A percentile compares a stretch with the other conserved stretches of the same genome.
Evolutionary conservation across 257 asterid genomes (phyloP).

Genomic region (Solanum paucissectum): DNA sequence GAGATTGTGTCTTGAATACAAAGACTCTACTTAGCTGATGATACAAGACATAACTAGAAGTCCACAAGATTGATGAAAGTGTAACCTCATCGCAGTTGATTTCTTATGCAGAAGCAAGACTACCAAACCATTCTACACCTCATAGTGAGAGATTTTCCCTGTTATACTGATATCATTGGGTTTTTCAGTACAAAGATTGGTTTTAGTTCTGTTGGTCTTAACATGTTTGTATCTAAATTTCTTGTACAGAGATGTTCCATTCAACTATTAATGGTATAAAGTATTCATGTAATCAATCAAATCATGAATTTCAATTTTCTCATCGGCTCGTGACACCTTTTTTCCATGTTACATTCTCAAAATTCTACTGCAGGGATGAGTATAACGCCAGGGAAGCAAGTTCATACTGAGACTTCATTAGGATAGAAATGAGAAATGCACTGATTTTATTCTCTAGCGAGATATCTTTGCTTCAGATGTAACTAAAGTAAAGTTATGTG

Average conservation of each 20-base stretch:
- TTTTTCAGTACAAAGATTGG: background rate
- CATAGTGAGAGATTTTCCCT: background rate
- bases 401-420: background rate
- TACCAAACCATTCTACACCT: background rate
- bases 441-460: background rate
- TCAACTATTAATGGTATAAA: slow-evolving; percentile 25
- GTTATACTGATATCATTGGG: background rate
- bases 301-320: background rate
- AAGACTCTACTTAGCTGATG: background rate
- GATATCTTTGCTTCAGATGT: background rate
- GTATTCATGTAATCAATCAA: slow-evolving; percentile 36
- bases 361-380: background rate
- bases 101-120: background rate
- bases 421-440: background rate
- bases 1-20: background rate
- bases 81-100: background rate
- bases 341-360: background rate
- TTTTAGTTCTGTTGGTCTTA: background rate
- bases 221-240: slow-evolving; percentile 21
- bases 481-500: background rate
- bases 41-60: background rate
- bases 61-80: background rate
- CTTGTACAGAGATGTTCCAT: slow-evolving; percentile 18
- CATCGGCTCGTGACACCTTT: background rate
- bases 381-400: background rate